These are phyloP conservation scores for Penicillium sp. DNA, from an alignment of 2,329 filamentous ascomycete genomes.

Conservation along the genomic window DNA sequence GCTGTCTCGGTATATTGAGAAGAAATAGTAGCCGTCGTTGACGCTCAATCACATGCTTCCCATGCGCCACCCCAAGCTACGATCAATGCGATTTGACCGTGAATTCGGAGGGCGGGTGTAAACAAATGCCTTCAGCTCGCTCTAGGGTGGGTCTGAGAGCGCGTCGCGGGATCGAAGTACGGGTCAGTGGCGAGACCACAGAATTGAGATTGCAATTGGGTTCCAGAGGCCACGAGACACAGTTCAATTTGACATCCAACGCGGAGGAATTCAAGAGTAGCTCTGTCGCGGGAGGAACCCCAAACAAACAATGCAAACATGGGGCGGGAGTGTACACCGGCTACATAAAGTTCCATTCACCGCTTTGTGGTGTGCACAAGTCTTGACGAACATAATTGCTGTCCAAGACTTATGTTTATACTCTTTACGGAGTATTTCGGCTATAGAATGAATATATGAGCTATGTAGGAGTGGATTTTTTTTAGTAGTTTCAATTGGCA, in stretches of 20 bases:
- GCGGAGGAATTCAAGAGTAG: neutral
- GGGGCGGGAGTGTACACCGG: neutral
- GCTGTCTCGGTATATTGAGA: no score
- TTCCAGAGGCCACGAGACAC: neutral
- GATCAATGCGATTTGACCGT: neutral
- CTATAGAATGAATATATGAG: no score
- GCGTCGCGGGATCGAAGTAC: neutral
- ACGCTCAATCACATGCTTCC: neutral
- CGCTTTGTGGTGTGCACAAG: neutral
- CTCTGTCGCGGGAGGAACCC: conserved; percentile 7
- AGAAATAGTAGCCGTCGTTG: neutral
- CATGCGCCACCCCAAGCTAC: neutral
- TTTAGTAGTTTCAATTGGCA: no score
- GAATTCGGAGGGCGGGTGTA: neutral
- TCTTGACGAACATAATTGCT: neutral
- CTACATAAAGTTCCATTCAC: neutral
- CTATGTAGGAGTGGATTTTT: no score
- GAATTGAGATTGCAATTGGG: neutral
- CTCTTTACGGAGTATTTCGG: no score
- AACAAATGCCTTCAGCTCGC: conserved; percentile 1
- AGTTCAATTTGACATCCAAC: neutral
- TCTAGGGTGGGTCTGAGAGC: neutral
- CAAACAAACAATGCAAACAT: conserved; percentile 26
- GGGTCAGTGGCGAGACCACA: neutral
- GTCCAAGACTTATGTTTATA: neutral